Conservation (phyloP, 305 asterid genomes). For the Fraxinus velutina region DNA sequence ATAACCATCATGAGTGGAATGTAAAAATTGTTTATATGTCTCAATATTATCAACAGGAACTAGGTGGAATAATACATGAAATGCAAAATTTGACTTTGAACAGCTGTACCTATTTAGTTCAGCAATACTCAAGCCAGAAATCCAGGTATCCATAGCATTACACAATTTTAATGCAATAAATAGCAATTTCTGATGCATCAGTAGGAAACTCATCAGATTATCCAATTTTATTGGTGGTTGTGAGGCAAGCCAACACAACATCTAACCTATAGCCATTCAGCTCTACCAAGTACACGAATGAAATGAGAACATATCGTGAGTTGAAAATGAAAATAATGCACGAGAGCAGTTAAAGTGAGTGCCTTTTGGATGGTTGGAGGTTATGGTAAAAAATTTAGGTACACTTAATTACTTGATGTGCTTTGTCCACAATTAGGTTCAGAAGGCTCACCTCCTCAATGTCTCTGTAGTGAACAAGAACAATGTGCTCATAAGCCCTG, state of each 20-base stretch:
- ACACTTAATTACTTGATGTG: constrained; percentile 3
- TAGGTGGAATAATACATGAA: constrained; percentile 6
- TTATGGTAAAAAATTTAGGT: background rate
- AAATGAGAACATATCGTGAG: background rate
- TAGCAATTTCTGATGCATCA: constrained; percentile 4
- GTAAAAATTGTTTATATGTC: background rate
- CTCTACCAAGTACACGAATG: constrained; percentile 6
- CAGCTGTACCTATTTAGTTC: constrained; percentile 1
- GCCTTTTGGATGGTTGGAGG: constrained; percentile 12
- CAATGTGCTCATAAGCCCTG: constrained; percentile 92
- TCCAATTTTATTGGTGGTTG: background rate
- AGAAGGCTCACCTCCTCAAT: constrained; percentile 59
- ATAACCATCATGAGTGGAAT: background rate
- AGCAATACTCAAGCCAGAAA: background rate
- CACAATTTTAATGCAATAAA: constrained; percentile 8
- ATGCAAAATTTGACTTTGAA: background rate
- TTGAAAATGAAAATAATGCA: background rate
- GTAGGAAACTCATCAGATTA: background rate
- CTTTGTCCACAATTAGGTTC: constrained; percentile 17
- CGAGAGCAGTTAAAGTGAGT: constrained; percentile 13
- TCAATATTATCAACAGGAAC: background rate
- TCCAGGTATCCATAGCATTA: background rate
- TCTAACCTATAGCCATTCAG: constrained; percentile 5
- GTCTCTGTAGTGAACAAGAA: constrained; percentile 98
- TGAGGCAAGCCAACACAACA: constrained; percentile 6